phyloP scores from a whole-genome alignment of 352 stramenopile genomes.

The Pythium folliculosum region DNA sequence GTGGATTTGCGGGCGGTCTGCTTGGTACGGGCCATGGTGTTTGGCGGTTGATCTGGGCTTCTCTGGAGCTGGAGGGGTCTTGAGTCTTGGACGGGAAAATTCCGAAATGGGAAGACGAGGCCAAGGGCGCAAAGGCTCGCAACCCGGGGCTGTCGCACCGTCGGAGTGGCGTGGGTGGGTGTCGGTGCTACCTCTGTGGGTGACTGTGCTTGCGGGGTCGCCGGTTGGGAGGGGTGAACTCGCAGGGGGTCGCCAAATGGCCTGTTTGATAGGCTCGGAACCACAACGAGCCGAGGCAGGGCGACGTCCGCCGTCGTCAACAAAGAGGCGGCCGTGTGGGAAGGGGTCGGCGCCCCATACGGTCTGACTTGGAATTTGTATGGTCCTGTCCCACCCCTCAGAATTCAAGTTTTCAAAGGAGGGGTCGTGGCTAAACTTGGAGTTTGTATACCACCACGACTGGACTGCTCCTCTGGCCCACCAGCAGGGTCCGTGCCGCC shows the following conservation, averaged over 20 bases:
- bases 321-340: conserved; percentile 29
- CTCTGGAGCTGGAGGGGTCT: conserved; percentile 15
- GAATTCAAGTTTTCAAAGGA: conserved; percentile 32
- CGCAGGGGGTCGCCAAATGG: conserved; percentile 19
- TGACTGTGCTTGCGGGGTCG: conserved; percentile 26
- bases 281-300: conserved; percentile 6
- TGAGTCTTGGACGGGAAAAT: conserved; percentile 34
- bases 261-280: conserved; percentile 25
- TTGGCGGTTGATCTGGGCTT: conserved; percentile 1
- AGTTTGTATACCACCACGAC: conserved; percentile 18
- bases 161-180: background rate
- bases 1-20: conserved; percentile 91
- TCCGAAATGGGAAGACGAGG: conserved; percentile 24
- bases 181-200: conserved; percentile 9
- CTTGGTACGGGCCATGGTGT: conserved; percentile 87
- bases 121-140: background rate
- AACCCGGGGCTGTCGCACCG: conserved; percentile 20
- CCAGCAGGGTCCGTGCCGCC: background rate
- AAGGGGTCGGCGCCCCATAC: conserved; percentile 20
- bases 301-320: conserved; percentile 26
- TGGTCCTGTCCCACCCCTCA: conserved; percentile 8
- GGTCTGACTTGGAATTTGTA: conserved; percentile 25
- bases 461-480: background rate
- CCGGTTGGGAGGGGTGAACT: conserved; percentile 24
- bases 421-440: conserved; percentile 24